These are phyloP conservation scores for Protostelium mycophagum DNA, from an alignment of 78 protist species.

Conservation along the genomic window DNA sequence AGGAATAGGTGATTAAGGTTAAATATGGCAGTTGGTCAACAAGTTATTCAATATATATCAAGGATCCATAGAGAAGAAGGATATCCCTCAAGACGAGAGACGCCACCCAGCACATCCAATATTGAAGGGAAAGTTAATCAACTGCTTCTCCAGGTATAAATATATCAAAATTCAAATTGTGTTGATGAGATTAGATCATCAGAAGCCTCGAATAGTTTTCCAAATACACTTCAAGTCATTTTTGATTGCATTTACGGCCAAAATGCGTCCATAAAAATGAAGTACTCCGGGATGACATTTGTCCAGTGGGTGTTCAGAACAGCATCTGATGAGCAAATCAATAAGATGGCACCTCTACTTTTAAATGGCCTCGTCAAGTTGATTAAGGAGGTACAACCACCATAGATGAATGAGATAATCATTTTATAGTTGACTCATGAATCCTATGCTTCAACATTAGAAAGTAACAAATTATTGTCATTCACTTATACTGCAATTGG, in stretches of 20 bases:
- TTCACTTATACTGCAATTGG: background rate
- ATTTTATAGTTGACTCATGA: background rate
- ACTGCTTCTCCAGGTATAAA: background rate
- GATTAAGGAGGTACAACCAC: background rate
- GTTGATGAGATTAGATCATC: background rate
- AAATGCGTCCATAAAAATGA: conserved; percentile 7
- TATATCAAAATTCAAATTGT: background rate
- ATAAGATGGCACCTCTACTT: conserved; percentile 12
- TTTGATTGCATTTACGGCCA: conserved; percentile 49
- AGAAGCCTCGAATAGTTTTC: conserved; percentile 45
- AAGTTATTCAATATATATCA: background rate
- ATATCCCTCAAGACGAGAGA: background rate
- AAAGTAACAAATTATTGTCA: background rate
- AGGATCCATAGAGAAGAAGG: background rate
- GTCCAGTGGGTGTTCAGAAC: conserved; percentile 56
- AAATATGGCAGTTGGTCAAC: background rate
- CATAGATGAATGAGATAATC: background rate
- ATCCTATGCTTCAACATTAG: background rate
- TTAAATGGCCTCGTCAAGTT: conserved; percentile 26
- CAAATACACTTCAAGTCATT: conserved; percentile 29
- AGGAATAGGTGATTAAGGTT: background rate
- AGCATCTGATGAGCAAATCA: conserved; percentile 1
- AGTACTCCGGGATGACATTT: conserved; percentile 37
- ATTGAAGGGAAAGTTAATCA: no score
- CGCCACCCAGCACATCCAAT: background rate